Conservation (phyloP, 1,284 basidiomycete genomes). For the Ceratobasidium sp. region DNA sequence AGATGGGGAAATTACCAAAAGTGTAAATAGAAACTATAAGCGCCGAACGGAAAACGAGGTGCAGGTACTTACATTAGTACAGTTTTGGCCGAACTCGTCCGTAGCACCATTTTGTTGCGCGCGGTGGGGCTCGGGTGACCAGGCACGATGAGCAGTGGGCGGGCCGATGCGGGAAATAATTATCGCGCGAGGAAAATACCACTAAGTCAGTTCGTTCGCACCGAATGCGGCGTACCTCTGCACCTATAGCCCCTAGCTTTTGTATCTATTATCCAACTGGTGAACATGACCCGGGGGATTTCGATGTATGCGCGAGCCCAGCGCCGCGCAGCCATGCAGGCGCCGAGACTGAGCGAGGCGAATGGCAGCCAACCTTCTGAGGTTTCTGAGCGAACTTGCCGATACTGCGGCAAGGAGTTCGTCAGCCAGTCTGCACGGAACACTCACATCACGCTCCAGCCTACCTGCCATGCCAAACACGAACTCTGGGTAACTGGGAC, state of each 20-base stretch:
- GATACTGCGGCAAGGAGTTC: not conserved
- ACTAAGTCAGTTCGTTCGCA: no score
- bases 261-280: not conserved
- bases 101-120: no score
- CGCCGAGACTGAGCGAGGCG: not conserved
- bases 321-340: not conserved
- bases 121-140: not conserved
- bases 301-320: not conserved
- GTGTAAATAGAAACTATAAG: not conserved
- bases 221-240: no score
- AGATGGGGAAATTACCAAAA: not conserved
- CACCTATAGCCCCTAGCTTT: no score
- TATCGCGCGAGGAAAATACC: no score
- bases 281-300: not conserved
- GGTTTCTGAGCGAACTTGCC: not conserved
- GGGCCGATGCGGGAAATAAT: no score
- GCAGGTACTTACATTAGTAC: not conserved
- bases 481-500: not conserved
- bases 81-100: not conserved
- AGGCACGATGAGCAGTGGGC: no score
- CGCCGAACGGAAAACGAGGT: not conserved
- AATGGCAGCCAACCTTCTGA: not conserved
- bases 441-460: not conserved
- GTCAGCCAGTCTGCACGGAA: not conserved
- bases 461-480: not conserved